Base-by-base conservation (phyloP, 306 rosid genomes). In the Lupinus albus region DNA sequence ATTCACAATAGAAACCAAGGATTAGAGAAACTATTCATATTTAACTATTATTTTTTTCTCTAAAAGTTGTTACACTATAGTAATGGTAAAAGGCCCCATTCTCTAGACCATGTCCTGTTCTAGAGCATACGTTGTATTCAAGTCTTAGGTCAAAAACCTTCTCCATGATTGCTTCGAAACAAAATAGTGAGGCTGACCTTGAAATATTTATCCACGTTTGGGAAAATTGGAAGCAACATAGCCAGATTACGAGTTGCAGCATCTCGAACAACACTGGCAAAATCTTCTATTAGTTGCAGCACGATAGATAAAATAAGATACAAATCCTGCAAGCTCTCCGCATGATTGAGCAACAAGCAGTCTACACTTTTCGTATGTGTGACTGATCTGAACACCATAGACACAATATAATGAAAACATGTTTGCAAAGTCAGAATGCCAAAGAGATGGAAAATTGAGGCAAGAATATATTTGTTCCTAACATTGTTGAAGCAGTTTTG, bases 111-210 rank as follows among this genome's bases (percentile, higher is more conserved):
- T 84, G 88, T 81, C 82, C 85, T 81, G 82, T 83, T 86, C 93
- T 88, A 88, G 79, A 94, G 96, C 97, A 90, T 90, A 90, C 99
- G 83, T 88, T 86, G 96, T 80, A 88, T 88, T 85, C 87, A 88
- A 88, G 96, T 88, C 89, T 86, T 96, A 90, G 83, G 95, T 93
- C 94, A 93, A 95, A 89, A 90, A 83, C 88, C 97, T 87, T 88
- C 96, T 93, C 96, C 96, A 90, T 84, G 96, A 90, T 82, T 89
- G 95, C 97, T 96, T 90, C 95, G 90, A 90, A 90, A 92, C 99
- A 88, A 85, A 85, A 81, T 90, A 94, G 96, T 94, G 97, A 88
- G 88, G 99, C 99, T 90, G 97, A 93, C 99, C 99, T 93, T 93
- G 99, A 88, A 90, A 93, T 90, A 93, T 86, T 93, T 93, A 76